Conservation (phyloP, 1,139 yeast species). For the Sugiyamaella novakii region DNA sequence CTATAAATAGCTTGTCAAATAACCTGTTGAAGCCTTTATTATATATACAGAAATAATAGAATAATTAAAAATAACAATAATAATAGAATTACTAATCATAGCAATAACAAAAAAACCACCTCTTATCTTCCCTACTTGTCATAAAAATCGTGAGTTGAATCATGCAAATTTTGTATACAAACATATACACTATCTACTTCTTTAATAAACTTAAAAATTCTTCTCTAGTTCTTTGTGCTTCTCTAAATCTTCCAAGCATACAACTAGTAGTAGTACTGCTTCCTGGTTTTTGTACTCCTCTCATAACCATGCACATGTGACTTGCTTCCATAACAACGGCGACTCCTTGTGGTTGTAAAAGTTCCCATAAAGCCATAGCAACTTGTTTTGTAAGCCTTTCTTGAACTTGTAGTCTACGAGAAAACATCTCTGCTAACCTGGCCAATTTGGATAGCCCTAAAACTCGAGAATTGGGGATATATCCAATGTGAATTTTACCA, state of each 20-base stretch:
- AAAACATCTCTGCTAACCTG: conserved; percentile 93
- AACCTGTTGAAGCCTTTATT: conserved; percentile 16
- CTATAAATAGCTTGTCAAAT: no score
- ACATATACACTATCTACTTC: conserved; percentile 15
- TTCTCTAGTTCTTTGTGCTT: conserved; percentile 92
- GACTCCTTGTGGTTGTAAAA: conserved; percentile 91
- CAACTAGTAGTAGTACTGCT: conserved; percentile 93
- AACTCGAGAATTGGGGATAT: conserved; percentile 93
- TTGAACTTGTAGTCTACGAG: conserved; percentile 94
- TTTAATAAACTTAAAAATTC: conserved; percentile 75
- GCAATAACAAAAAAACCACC: background rate
- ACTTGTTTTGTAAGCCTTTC: conserved; percentile 95
- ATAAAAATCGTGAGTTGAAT: conserved; percentile 25
- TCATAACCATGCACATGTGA: conserved; percentile 99
- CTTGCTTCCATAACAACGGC: conserved; percentile 98
- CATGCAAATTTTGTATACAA: conserved; percentile 13
- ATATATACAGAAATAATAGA: conserved; percentile 6
- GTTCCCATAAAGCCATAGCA: conserved; percentile 92
- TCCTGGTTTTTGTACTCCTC: conserved; percentile 96
- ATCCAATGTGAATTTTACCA: conserved; percentile 96
- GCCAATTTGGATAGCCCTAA: conserved; percentile 93
- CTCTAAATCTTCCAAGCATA: conserved; percentile 94
- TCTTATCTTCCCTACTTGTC: conserved; percentile 1
- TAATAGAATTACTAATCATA: conserved; percentile 1
- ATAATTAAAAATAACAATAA: background rate